Conservation (phyloP, 2,329 filamentous ascomycete genomes). For the Bimuria novae-zelandiae region DNA sequence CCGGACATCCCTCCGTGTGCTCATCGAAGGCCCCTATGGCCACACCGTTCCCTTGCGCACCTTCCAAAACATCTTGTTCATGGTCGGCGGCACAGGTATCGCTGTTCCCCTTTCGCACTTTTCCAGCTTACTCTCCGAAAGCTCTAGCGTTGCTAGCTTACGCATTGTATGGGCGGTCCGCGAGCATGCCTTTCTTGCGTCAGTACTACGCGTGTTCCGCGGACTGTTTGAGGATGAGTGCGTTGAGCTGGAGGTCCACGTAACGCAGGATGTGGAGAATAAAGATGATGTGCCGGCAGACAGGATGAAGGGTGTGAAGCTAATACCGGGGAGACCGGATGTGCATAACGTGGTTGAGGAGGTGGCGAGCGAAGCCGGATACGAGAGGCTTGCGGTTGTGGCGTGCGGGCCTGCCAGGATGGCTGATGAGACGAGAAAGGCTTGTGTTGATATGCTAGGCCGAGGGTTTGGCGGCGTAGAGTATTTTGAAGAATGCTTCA, state of each 20-base stretch:
- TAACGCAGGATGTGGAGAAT: slow-evolving; percentile 30
- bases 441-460: slow-evolving; percentile 43
- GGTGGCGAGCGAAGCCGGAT: slow-evolving; percentile 36
- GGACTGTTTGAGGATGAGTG: slow-evolving; percentile 28
- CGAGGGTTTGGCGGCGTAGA: slow-evolving; percentile 38
- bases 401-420: slow-evolving; percentile 53
- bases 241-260: slow-evolving; percentile 31
- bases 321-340: slow-evolving; percentile 47
- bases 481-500: slow-evolving; percentile 56
- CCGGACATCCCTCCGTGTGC: slow-evolving; percentile 42
- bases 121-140: slow-evolving; percentile 16
- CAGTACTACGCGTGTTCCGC: slow-evolving; percentile 30
- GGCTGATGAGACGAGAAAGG: slow-evolving; percentile 51
- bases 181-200: slow-evolving; percentile 34
- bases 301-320: slow-evolving; percentile 25
- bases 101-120: slow-evolving; percentile 40
- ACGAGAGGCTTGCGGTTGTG: slow-evolving; percentile 44
- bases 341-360: slow-evolving; percentile 41
- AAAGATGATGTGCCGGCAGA: slow-evolving; percentile 26
- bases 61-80: slow-evolving; percentile 46
- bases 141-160: slow-evolving; percentile 22
- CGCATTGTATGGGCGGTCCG: slow-evolving; percentile 43
- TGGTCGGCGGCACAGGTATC: slow-evolving; percentile 45
- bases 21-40: slow-evolving; percentile 59
- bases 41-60: slow-evolving; percentile 47